Base-by-base conservation (phyloP, 1,284 basidiomycete genomes). In the Filobasidium uniguttulatum region DNA sequence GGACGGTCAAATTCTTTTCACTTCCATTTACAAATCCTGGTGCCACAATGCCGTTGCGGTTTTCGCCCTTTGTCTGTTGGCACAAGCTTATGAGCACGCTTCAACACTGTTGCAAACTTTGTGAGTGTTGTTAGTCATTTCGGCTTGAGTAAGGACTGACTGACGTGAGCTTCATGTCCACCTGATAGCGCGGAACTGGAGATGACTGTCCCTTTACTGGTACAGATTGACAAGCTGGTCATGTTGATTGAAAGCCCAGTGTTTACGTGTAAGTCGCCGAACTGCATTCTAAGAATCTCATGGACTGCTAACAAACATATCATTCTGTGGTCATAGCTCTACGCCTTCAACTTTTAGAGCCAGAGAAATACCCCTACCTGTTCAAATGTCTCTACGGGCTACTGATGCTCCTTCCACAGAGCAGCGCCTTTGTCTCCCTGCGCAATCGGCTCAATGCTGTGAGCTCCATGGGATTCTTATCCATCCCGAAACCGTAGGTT, bases 311-410 rank as follows among this genome's bases (percentile, higher is more conserved):
- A 22, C 31, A 19, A 10, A 28, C 17, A 5, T 22, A 15, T 22
- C 3, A 22, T 19, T 10, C 44, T 45, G n/a, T 33, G 14, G 28
- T 52, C 28, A 38, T 60, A 93, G 89, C 93, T 64, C 77, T 99
- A n/a, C 85, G 93, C 15, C 73, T 99, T 3, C 94, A 99, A 69
- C 77, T 99, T 5, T 77, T 99, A 36, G 94, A 99, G 65, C 94
- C 94, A 5, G 93, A 98, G 58, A 80, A 83, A 78, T 83, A 97
- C 64, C 93, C 94, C 0, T 87, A 87, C 70, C 74, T 99, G 20
- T 91, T 93, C 76, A 99, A 99, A 67, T 96, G 91, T 60, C 74
- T 99, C 6, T 99, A 98, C 64, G 94, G 94, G 1, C 74, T 99
- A 12, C 74, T 99, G 56, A 99, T 99, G 94, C 75, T 98, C 49